Conservation (phyloP, 2,329 filamentous ascomycete species). For the Penicillium sp. region DNA sequence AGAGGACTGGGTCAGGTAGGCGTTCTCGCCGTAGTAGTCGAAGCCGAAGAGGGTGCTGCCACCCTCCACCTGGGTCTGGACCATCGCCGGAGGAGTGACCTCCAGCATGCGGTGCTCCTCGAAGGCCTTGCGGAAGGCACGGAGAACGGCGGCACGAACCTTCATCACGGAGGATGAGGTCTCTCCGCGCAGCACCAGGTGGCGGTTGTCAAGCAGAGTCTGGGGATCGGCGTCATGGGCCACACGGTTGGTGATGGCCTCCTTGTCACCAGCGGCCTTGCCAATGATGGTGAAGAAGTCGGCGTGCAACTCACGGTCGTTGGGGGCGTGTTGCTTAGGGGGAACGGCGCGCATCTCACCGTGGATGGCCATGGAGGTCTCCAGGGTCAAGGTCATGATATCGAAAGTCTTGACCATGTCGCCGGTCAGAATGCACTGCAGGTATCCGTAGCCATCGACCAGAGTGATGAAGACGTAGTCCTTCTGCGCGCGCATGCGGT, state of each 20-base stretch:
- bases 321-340: conserved; percentile 72
- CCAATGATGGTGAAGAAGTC: conserved; percentile 84
- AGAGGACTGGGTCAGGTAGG: conserved; percentile 94
- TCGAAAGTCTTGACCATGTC: conserved; percentile 90
- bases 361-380: conserved; percentile 81
- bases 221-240: conserved; percentile 68
- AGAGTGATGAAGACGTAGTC: conserved; percentile 85
- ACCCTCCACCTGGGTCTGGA: conserved; percentile 93
- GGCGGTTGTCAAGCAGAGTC: conserved; percentile 76
- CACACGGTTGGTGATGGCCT: conserved; percentile 85
- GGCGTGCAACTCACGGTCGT: conserved; percentile 83
- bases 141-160: conserved; percentile 77
- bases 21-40: conserved; percentile 83
- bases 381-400: conserved; percentile 78
- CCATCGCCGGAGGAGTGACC: conserved; percentile 84
- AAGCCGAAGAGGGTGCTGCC: conserved; percentile 88
- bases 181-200: conserved; percentile 83
- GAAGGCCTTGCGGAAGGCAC: conserved; percentile 77
- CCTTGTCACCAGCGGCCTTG: conserved; percentile 79
- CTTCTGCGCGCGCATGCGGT: conserved; percentile 78
- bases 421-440: conserved; percentile 82
- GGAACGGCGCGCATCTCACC: conserved; percentile 84
- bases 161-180: conserved; percentile 82
- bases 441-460: conserved; percentile 76
- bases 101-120: conserved; percentile 75